Base-by-base conservation (phyloP, 2,329 filamentous ascomycete genomes). In the Xylaria sp. region DNA sequence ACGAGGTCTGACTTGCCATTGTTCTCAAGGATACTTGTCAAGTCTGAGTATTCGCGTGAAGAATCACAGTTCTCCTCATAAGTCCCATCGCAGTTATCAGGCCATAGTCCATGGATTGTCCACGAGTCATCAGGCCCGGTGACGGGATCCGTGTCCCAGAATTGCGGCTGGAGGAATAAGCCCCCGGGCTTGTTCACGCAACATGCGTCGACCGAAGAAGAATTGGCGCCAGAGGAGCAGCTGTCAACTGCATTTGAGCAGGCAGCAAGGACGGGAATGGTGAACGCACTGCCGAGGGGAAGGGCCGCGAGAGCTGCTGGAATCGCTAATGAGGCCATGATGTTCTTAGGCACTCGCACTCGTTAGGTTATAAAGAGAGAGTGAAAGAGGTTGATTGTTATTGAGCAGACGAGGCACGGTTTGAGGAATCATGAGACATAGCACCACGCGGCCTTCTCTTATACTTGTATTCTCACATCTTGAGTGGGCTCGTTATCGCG, bases 141-240 rank as follows among this genome's bases (percentile, higher is more conserved):
- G 1, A 85, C 81, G 1, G 90, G 90, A 66, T 85, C 77, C 0
- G 88, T 86, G 75, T 94, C 91, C 91, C 91, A 94, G 80, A 94
- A 93, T 74, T 94, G 91, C 2, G 92, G 93, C 78, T 89, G 87
- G 4, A 93, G 83, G 52, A 94, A 80, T 69, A 92, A 87, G 8
- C 92, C 92, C 4, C 90, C 89, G 0, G 91, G 91, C 25, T 87
- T 84, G 75, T 91, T 91, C 81, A 93, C 91, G 80, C 92, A 94
- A 81, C 92, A 94, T 7, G 89, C 55, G 9, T 64, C 86, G 74
- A 93, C 84, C 59, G 73, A 66, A 4, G 72, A 66, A 3, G 62
- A 39, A n/a, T 68, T 71, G 30, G 73, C 65, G 20, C 66, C 70
- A 7, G 74, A 73, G 9, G 73, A 76, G 46, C 73, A 75, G 53